These are phyloP conservation scores for Trichoderma semiorbis DNA, from an alignment of 2,329 filamentous ascomycete genomes.

Conservation along the genomic window DNA sequence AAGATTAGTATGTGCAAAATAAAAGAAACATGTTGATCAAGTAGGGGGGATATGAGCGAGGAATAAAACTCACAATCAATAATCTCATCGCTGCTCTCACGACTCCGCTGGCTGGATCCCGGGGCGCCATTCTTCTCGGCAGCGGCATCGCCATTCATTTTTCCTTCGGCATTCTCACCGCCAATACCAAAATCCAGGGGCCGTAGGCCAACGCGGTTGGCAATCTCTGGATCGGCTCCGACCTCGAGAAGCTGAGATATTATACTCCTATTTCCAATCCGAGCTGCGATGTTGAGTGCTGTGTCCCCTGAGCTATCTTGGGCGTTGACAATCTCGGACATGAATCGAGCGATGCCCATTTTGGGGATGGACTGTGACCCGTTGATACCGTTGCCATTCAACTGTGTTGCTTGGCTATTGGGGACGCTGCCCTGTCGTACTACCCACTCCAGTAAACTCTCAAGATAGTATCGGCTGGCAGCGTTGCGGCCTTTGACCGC, in stretches of 20 bases:
- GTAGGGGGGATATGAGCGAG: slow-evolving; percentile 35
- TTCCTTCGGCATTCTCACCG: slow-evolving; percentile 52
- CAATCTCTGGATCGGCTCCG: slow-evolving; percentile 85
- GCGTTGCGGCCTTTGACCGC: slow-evolving; percentile 90
- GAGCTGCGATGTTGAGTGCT: slow-evolving; percentile 86
- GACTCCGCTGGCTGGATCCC: slow-evolving; percentile 53
- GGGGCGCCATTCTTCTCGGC: slow-evolving; percentile 44
- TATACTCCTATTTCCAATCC: slow-evolving; percentile 90
- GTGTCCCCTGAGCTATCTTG: slow-evolving; percentile 94
- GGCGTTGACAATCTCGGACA: slow-evolving; percentile 95
- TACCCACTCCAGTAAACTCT: slow-evolving; percentile 90
- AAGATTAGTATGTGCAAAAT: background rate
- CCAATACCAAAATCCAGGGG: slow-evolving; percentile 95
- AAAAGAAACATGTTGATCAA: background rate
- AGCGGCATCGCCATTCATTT: slow-evolving; percentile 41
- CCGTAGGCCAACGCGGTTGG: slow-evolving; percentile 83
- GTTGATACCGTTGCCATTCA: slow-evolving; percentile 33
- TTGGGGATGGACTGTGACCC: slow-evolving; percentile 52
- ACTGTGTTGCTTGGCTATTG: slow-evolving; percentile 45
- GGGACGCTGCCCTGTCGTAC: slow-evolving; percentile 75
- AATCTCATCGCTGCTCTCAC: slow-evolving; percentile 75
- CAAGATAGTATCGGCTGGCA: slow-evolving; percentile 92
- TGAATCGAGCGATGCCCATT: slow-evolving; percentile 88
- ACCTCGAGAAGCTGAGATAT: slow-evolving; percentile 96
- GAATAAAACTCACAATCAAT: slow-evolving; percentile 62